These are phyloP conservation scores for Cyberlindnera mrakii DNA, from an alignment of 805 yeast genomes.

Conservation along the genomic window DNA sequence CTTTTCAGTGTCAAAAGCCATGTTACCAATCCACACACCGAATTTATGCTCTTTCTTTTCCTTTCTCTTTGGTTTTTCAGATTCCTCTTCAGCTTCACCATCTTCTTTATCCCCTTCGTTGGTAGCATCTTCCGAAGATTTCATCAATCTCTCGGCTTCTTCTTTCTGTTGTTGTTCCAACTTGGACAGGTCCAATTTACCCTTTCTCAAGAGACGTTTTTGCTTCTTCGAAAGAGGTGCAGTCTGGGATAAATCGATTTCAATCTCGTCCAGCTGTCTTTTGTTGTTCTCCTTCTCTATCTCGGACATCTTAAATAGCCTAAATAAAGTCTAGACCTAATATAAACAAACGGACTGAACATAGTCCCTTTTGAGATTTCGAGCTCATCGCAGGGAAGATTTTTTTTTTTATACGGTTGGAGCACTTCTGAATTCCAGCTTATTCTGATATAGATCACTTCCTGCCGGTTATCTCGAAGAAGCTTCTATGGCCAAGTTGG, in stretches of 20 bases:
- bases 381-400: too few relatives aligned
- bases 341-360: too few relatives aligned
- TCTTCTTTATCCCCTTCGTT: slow-evolving; percentile 13
- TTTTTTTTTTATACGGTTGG: too few relatives aligned
- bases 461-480: background rate
- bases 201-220: slow-evolving; percentile 76
- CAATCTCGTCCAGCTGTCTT: slow-evolving; percentile 38
- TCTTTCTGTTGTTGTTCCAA: slow-evolving; percentile 36
- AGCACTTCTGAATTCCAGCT: too few relatives aligned
- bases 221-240: slow-evolving; percentile 90
- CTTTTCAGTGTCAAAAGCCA: slow-evolving; percentile 75
- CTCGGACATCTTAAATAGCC: background rate
- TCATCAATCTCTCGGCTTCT: slow-evolving; percentile 34
- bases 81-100: slow-evolving; percentile 2
- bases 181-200: slow-evolving; percentile 57
- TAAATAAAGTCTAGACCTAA: too few relatives aligned
- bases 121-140: slow-evolving; percentile 24
- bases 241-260: slow-evolving; percentile 61
- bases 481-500: slow-evolving; percentile 58
- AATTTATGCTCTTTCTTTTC: slow-evolving; percentile 39
- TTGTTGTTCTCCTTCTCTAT: slow-evolving; percentile 7
- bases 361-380: too few relatives aligned
- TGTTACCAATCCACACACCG: slow-evolving; percentile 94
- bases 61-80: slow-evolving; percentile 16
- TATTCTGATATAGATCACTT: too few relatives aligned